Evolutionary conservation across 2,329 filamentous ascomycete species (phyloP).

Genomic region (Fonsecaea pugnacius): DNA sequence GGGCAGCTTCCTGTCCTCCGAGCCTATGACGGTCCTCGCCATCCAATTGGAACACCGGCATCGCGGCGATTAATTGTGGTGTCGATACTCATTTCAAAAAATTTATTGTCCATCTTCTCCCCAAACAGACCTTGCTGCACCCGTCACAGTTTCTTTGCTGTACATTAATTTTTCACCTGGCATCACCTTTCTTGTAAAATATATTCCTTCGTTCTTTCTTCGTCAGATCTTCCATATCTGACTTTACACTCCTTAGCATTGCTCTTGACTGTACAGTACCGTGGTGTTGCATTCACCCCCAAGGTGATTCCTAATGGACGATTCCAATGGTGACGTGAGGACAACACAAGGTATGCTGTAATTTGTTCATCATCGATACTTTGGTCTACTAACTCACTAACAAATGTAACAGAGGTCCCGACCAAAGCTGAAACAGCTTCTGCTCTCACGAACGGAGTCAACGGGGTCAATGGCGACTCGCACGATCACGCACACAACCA

Average conservation of each 20-base stretch:
- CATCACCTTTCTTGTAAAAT: constrained; percentile 33
- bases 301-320: constrained; percentile 31
- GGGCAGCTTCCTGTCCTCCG: constrained; percentile 14
- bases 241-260: constrained; percentile 15
- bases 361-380: neutral
- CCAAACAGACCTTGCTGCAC: constrained; percentile 5
- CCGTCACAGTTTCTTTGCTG: constrained; percentile 21
- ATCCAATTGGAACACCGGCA: constrained; percentile 12
- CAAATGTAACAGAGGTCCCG: constrained; percentile 26
- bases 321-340: constrained; percentile 38
- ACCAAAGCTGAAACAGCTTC: constrained; percentile 21
- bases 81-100: constrained; percentile 9
- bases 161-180: constrained; percentile 24
- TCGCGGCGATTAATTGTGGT: constrained; percentile 7
- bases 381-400: constrained; percentile 11
- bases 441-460: constrained; percentile 29
- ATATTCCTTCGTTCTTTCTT: constrained; percentile 29
- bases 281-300: constrained; percentile 25
- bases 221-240: constrained; percentile 21
- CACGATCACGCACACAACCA: constrained; percentile 22
- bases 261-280: constrained; percentile 30
- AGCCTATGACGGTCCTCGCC: neutral
- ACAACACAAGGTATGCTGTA: constrained; percentile 31
- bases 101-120: constrained; percentile 16
- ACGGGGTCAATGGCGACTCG: constrained; percentile 31